Conservation (phyloP, 2,329 filamentous ascomycete genomes). For the Colletotrichum caudatum region DNA sequence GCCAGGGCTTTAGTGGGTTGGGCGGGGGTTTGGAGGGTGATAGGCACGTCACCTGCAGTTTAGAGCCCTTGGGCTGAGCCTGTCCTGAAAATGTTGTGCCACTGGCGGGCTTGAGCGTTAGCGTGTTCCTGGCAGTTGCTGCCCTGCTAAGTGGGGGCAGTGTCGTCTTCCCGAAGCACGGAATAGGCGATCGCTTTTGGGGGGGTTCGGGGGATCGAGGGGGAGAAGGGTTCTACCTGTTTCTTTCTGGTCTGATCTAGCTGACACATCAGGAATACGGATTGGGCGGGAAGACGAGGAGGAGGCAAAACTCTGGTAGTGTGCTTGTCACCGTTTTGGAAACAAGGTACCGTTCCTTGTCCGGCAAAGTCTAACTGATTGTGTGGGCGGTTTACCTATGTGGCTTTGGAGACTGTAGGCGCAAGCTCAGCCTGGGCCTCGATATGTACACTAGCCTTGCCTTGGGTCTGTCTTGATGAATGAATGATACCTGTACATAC, state of each 20-base stretch:
- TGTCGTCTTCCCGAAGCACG: conserved; percentile 19
- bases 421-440: not conserved
- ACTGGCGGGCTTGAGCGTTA: conserved; percentile 27
- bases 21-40: conserved; percentile 42
- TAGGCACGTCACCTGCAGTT: conserved; percentile 38
- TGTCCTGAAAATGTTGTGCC: conserved; percentile 11
- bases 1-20: conserved; percentile 44
- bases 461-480: conserved; percentile 6
- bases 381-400: not conserved
- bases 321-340: conserved; percentile 4
- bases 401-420: not conserved
- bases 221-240: not conserved
- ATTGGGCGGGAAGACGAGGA: not conserved
- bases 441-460: not conserved
- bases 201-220: not conserved
- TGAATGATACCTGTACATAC: not conserved
- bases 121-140: conserved; percentile 33
- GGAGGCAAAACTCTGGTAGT: conserved; percentile 20
- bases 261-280: conserved; percentile 21
- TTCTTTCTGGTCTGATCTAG: conserved; percentile 16
- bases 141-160: conserved; percentile 37
- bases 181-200: not conserved
- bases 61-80: conserved; percentile 31
- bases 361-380: conserved; percentile 1
- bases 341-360: conserved; percentile 15